Base-by-base conservation (phyloP, 257 asterid genomes). In the Nicotiana obtusifolia region DNA sequence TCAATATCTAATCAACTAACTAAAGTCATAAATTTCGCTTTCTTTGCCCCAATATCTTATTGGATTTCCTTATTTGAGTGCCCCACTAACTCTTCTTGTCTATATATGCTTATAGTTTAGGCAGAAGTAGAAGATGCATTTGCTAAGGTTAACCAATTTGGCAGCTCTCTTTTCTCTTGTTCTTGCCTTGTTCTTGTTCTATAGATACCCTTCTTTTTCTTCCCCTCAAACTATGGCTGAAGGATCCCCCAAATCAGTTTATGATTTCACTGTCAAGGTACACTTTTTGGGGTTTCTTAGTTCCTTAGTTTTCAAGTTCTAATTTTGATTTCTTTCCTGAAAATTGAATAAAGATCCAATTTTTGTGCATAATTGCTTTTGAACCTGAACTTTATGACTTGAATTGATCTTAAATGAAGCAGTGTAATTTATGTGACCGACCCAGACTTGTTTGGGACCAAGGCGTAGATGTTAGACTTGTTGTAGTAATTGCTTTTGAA, bases 251-350 rank as follows among this genome's bases (percentile, higher is more conserved):
- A 84, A 88, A 54, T 85, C 94, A 24, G 56, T 93, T 77, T 87
- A 87, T 85, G 94, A 91, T 10, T 88, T 91, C 83, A 89, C 92
- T 67, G 97, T 92, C 22, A 90, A 92, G 95, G 98, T 91, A 82
- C 19, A 1, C 35, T 59, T 28, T n/a, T 60, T 14, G 35, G 13
- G 33, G 1, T 24, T 54, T 0, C 1, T 30, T 82, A 24, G 28
- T 76, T 52, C 4, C 57, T 47, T 5, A 44, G 22, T 28, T 68
- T 64, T 82, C 31, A 10, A 4, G n/a, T 52, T 17, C 8, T n/a
- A 33, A 13, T 54, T 19, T 49, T 22, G 4, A 14, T 28, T 66
- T 35, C 10, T 28, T 64, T 30, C 24, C 26, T 59, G 61, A 49
- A 22, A 73, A 60, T 47, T 47, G 61, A 73, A 24, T 35, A 47